These are phyloP conservation scores for Leccinum insolens DNA, from an alignment of 1,284 basidiomycete genomes.

Conservation along the genomic window DNA sequence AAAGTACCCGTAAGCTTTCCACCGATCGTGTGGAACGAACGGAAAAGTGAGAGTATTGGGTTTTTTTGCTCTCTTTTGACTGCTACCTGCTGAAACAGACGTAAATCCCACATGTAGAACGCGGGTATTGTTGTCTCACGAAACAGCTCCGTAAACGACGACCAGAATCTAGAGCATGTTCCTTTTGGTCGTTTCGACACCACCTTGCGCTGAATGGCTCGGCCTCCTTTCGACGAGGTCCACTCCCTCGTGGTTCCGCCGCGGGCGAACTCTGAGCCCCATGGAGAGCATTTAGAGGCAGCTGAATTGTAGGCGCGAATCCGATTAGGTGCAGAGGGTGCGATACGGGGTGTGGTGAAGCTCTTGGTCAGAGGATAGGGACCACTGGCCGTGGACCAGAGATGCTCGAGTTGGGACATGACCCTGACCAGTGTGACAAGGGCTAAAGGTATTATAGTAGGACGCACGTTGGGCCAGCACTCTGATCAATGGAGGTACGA, in stretches of 20 bases:
- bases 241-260: not conserved
- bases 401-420: not conserved
- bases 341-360: not conserved
- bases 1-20: constrained; percentile 3
- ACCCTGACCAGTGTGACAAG: not conserved
- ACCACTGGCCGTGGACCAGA: not conserved
- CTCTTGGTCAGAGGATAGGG: not conserved
- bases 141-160: not conserved
- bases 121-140: constrained; percentile 2
- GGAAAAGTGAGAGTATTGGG: not conserved
- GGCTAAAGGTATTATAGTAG: not conserved
- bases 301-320: not conserved
- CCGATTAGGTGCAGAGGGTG: not conserved
- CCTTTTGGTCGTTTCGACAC: not conserved
- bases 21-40: not conserved
- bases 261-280: not conserved
- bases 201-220: not conserved
- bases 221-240: not conserved
- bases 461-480: not conserved
- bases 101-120: not conserved
- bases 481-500: not conserved
- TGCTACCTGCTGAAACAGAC: not conserved
- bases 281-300: not conserved
- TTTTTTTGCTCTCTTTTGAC: constrained; percentile 1
- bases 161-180: constrained; percentile 1